A percentile compares a stretch with the other conserved stretches of the same genome.
Conservation (phyloP, 2,329 filamentous ascomycete species). For the Botryotinia globosa region DNA sequence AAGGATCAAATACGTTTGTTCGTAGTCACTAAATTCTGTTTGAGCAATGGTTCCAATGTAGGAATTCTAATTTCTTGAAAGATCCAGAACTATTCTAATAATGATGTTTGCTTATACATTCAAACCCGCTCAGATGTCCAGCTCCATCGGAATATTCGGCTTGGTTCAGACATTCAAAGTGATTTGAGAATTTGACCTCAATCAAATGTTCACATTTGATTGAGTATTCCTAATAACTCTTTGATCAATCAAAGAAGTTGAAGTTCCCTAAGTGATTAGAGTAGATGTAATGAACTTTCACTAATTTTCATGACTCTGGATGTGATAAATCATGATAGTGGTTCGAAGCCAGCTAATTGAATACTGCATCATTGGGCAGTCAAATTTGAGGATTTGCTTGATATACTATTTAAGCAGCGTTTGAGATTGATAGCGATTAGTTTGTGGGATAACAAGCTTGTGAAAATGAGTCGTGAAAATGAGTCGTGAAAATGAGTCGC, state of each 20-base stretch:
- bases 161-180: not conserved
- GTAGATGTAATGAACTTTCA: not conserved
- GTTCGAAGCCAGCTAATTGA: not conserved
- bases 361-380: fast-evolving
- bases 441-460: too few relatives aligned
- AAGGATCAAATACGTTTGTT: not conserved
- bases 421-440: not conserved
- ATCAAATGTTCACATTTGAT: not conserved
- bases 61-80: not conserved
- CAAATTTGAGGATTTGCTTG: not conserved
- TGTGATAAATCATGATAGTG: not conserved
- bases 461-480: too few relatives aligned
- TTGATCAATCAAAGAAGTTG: fast-evolving
- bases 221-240: not conserved
- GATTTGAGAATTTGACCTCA: not conserved
- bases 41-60: not conserved
- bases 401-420: not conserved
- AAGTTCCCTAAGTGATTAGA: not conserved
- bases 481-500: too few relatives aligned
- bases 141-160: not conserved
- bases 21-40: too few relatives aligned
- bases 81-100: not conserved
- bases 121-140: not conserved
- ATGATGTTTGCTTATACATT: not conserved
- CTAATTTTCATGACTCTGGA: fast-evolving